These are phyloP conservation scores for Lipomyces sp. DNA, from an alignment of 805 yeast species.

Conservation along the genomic window DNA sequence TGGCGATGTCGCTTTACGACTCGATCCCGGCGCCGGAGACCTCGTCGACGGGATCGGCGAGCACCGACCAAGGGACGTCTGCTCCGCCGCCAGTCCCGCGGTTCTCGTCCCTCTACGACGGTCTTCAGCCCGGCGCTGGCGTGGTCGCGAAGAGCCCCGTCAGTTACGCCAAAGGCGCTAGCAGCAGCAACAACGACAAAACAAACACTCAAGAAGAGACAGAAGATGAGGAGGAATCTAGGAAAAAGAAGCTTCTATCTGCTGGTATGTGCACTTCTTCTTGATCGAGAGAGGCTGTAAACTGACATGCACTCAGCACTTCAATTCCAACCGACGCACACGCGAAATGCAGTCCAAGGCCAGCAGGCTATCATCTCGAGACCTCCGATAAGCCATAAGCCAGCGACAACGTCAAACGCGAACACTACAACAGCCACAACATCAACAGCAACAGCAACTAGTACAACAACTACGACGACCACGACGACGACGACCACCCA, in stretches of 20 bases:
- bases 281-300: background rate
- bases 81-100: too few relatives aligned
- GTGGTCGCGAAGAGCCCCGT: constrained; percentile 11
- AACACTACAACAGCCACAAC: too few relatives aligned
- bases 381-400: too few relatives aligned
- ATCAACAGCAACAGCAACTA: background rate
- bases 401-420: too few relatives aligned
- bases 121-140: constrained; percentile 1
- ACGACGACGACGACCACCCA: background rate
- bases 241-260: constrained; percentile 8
- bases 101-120: constrained; percentile 3
- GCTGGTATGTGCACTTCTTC: constrained; percentile 9
- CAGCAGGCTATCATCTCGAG: too few relatives aligned
- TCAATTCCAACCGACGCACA: constrained; percentile 17
- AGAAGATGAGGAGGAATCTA: background rate
- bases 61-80: too few relatives aligned
- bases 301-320: constrained; percentile 5
- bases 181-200: background rate
- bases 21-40: background rate
- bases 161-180: background rate
- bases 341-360: constrained; percentile 2
- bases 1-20: background rate
- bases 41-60: background rate
- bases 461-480: constrained; percentile 1
- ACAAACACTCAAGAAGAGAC: background rate